phyloP scores from a whole-genome alignment of 495 filamentous ascomycete genomes.

The Entonaema liquescens region DNA sequence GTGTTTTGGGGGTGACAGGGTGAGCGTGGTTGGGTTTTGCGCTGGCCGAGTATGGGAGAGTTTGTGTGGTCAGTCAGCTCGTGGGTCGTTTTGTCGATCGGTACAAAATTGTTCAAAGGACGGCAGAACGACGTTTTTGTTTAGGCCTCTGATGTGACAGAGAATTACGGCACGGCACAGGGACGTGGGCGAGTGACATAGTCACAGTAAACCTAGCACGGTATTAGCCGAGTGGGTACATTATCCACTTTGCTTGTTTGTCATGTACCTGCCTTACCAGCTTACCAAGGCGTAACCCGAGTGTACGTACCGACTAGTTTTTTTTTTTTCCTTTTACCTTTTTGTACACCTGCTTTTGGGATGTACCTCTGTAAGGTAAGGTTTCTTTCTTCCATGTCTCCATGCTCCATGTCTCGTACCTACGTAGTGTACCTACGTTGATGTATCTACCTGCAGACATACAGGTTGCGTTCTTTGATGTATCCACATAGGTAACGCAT shows the following conservation, averaged over 20 bases:
- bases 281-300: not conserved
- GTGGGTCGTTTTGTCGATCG: slow-evolving; percentile 42
- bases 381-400: not conserved
- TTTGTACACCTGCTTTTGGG: not conserved
- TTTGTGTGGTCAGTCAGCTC: slow-evolving; percentile 41
- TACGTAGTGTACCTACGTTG: not conserved
- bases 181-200: slow-evolving; percentile 36
- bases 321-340: too few relatives aligned
- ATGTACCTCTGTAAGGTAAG: too few relatives aligned
- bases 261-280: slow-evolving; percentile 4
- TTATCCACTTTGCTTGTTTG: slow-evolving; percentile 2
- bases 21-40: slow-evolving; percentile 40
- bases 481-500: not conserved
- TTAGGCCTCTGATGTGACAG: slow-evolving; percentile 40
- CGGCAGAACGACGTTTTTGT: slow-evolving; percentile 36
- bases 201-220: slow-evolving; percentile 28
- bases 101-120: slow-evolving; percentile 41
- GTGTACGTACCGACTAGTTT: slow-evolving; percentile 4
- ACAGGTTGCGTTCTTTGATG: not conserved
- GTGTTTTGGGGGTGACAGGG: slow-evolving; percentile 33
- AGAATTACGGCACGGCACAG: slow-evolving; percentile 37
- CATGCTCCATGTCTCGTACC: not conserved
- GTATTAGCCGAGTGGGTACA: slow-evolving; percentile 15
- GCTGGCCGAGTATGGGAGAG: slow-evolving; percentile 38
- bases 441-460: slow-evolving; percentile 11